phyloP scores from a whole-genome alignment of 1,284 basidiomycete genomes.

The Austroboletus novae-zelandiae region DNA sequence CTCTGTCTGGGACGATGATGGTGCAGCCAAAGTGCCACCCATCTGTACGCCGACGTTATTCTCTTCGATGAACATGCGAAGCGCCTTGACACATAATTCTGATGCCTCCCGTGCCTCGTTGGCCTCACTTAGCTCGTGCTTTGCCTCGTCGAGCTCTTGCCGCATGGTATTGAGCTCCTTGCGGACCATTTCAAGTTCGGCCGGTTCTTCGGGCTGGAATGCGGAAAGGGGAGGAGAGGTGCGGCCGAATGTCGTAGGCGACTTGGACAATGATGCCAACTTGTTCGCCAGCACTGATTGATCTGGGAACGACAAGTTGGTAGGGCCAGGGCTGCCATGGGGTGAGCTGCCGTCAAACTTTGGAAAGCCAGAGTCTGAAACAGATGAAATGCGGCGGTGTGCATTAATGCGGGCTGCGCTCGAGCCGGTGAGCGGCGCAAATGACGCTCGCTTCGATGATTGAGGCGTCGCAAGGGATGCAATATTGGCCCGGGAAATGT shows the following conservation, averaged over 20 bases:
- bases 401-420: slow-evolving; percentile 43
- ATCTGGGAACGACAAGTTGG: slow-evolving; percentile 25
- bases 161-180: slow-evolving; percentile 60
- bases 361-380: slow-evolving; percentile 50
- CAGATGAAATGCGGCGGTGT: slow-evolving; percentile 68
- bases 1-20: slow-evolving; percentile 39
- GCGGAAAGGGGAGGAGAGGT: slow-evolving; percentile 41
- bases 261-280: slow-evolving; percentile 21
- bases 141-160: slow-evolving; percentile 59
- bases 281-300: slow-evolving; percentile 18
- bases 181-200: slow-evolving; percentile 56
- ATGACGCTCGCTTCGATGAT: slow-evolving; percentile 67
- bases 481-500: slow-evolving; percentile 50
- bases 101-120: slow-evolving; percentile 84
- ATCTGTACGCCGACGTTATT: slow-evolving; percentile 52
- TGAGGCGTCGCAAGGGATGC: slow-evolving; percentile 38
- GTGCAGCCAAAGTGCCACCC: slow-evolving; percentile 9
- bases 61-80: slow-evolving; percentile 84
- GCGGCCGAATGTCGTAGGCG: slow-evolving; percentile 55
- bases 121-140: slow-evolving; percentile 68
- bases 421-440: slow-evolving; percentile 63
- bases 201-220: slow-evolving; percentile 31
- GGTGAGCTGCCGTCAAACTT: slow-evolving; percentile 31
- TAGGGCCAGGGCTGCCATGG: slow-evolving; percentile 34
- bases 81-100: slow-evolving; percentile 79